Conservation (phyloP, 1,284 basidiomycete species). For the Apiotrichum brassicae region DNA sequence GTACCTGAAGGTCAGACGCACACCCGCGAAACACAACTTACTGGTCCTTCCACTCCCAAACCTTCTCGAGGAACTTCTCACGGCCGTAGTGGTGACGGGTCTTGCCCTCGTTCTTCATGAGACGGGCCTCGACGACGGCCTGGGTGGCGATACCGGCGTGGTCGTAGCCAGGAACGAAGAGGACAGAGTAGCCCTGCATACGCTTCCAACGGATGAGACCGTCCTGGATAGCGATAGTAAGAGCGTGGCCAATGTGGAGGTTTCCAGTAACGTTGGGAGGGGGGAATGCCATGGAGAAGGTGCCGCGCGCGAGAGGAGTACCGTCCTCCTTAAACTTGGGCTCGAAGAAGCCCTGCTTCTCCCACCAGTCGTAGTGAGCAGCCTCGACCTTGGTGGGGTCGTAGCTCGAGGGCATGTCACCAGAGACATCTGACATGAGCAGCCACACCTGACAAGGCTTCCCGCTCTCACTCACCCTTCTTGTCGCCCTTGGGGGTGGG, state of each 20-base stretch:
- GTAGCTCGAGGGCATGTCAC: constrained; percentile 67
- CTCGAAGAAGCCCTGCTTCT: constrained; percentile 79
- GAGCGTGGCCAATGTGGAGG: constrained; percentile 92
- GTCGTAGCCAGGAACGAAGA: constrained; percentile 94
- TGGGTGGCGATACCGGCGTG: constrained; percentile 99
- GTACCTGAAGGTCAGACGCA: constrained; percentile 50
- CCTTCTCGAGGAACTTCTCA: constrained; percentile 83
- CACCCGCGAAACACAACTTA: constrained; percentile 45
- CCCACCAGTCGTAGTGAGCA: constrained; percentile 99
- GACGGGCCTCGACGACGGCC: constrained; percentile 90
- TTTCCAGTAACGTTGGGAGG: constrained; percentile 99
- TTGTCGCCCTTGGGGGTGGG: constrained; percentile 80
- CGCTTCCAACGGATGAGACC: constrained; percentile 85
- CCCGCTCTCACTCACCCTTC: constrained; percentile 58
- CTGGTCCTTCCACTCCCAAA: constrained; percentile 98
- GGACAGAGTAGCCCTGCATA: constrained; percentile 87
- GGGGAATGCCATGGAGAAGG: constrained; percentile 84
- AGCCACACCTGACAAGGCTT: not conserved
- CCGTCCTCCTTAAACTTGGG: constrained; percentile 63
- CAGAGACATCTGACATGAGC: constrained; percentile 63
- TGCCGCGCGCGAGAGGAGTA: constrained; percentile 54
- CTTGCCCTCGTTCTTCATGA: constrained; percentile 76
- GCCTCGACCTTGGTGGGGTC: constrained; percentile 93
- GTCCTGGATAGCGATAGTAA: constrained; percentile 92
- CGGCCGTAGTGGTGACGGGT: constrained; percentile 91